Evolutionary conservation across 2,329 filamentous ascomycete species (phyloP).

Genomic region (Exophiala calicioides): DNA sequence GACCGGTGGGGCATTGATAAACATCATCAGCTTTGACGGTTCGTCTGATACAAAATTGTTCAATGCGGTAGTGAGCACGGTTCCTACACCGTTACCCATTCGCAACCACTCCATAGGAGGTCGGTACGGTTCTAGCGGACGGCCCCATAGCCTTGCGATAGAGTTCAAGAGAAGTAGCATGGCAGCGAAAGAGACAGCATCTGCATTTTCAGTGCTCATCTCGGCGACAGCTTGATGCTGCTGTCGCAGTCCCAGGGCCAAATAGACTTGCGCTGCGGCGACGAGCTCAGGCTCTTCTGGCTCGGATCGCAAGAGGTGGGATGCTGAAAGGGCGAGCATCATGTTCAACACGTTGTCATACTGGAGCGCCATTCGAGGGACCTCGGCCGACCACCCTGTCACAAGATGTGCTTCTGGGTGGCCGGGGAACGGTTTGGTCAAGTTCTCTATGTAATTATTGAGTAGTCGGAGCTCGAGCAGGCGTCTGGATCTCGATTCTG

Average conservation of each 20-base stretch:
- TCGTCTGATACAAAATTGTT: constrained; percentile 1
- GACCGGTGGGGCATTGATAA: constrained; percentile 17
- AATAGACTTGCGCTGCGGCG: constrained; percentile 20
- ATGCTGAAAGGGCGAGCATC: constrained; percentile 17
- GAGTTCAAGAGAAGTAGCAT: constrained; percentile 35
- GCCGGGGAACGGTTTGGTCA: constrained; percentile 7
- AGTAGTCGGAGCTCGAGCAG: constrained; percentile 22
- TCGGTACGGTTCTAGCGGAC: constrained; percentile 32
- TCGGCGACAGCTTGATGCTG: constrained; percentile 34
- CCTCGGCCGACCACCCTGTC: constrained; percentile 6
- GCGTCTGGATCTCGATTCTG: constrained; percentile 15
- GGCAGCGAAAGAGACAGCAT: constrained; percentile 34
- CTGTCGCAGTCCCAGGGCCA: constrained; percentile 33
- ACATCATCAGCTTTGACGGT: constrained; percentile 5
- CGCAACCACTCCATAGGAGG: constrained; percentile 38
- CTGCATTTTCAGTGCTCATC: constrained; percentile 33
- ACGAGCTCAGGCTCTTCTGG: constrained; percentile 11
- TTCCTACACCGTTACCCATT: constrained; percentile 34
- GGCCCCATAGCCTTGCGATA: constrained; percentile 36
- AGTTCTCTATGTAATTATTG: constrained; percentile 14
- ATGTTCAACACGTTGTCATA: constrained; percentile 23
- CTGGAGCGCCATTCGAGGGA: constrained; percentile 14
- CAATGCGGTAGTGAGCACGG: constrained; percentile 26
- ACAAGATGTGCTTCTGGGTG: constrained; percentile 1
- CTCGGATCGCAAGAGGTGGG: constrained; percentile 13